phyloP scores from a whole-genome alignment of 2,329 filamentous ascomycete species.

The Corynespora cassiicola region DNA sequence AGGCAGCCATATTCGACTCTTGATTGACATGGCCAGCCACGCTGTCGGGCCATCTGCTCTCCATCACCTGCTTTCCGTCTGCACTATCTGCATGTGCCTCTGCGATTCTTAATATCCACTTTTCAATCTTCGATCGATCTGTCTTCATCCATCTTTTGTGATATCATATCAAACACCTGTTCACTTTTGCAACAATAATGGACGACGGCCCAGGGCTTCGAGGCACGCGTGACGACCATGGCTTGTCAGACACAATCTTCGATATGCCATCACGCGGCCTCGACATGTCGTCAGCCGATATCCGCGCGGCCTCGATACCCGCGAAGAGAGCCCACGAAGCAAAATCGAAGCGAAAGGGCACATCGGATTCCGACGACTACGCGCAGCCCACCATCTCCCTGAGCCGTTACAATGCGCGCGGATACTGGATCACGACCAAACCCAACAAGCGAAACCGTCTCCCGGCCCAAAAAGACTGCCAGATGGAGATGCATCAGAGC shows the following conservation, averaged over 20 bases:
- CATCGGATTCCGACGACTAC: slow-evolving; percentile 4
- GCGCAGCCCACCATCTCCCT: slow-evolving; percentile 13
- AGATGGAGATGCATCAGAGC: slow-evolving; percentile 25
- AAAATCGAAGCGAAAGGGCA: slow-evolving; percentile 15
- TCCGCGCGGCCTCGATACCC: slow-evolving; percentile 13
- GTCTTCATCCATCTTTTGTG: neutral
- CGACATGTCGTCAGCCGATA: slow-evolving; percentile 15
- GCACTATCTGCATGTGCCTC: slow-evolving; percentile 20
- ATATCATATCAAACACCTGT: slow-evolving; percentile 10
- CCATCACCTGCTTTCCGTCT: slow-evolving; percentile 26
- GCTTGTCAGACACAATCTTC: slow-evolving; percentile 21
- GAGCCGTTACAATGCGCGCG: slow-evolving; percentile 5
- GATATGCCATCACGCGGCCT: slow-evolving; percentile 23
- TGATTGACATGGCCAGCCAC: slow-evolving; percentile 13
- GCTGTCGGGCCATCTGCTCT: slow-evolving; percentile 2
- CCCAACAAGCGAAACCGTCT: slow-evolving; percentile 14
- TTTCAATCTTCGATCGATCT: slow-evolving; percentile 7
- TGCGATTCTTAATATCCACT: slow-evolving; percentile 6
- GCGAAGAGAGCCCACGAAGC: slow-evolving; percentile 10
- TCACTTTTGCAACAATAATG: slow-evolving; percentile 15
- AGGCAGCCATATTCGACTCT: slow-evolving; percentile 32
- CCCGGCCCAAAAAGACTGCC: slow-evolving; percentile 5
- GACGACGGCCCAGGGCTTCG: slow-evolving; percentile 15
- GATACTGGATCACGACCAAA: slow-evolving; percentile 21
- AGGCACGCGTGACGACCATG: slow-evolving; percentile 25